Conservation (phyloP, 1,284 basidiomycete species). For the Flammula alnicola region DNA sequence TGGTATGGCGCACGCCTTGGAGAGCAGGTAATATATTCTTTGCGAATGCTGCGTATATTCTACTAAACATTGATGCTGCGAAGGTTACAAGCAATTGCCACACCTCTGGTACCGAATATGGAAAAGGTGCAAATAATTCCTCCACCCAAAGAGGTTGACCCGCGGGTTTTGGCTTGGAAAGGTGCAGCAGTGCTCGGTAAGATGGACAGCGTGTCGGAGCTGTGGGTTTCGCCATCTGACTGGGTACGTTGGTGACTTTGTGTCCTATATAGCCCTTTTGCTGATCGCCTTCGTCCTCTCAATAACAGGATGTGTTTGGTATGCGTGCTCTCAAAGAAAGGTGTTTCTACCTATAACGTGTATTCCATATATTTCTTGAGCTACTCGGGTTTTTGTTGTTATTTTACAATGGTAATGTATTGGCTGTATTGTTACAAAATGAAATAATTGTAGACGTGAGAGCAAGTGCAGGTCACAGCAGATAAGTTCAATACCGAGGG, state of each 20-base stretch:
- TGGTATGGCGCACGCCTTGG: conserved; percentile 78
- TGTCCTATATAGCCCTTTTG: conserved; percentile 10
- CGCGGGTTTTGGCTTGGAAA: conserved; percentile 91
- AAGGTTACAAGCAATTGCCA: conserved; percentile 83
- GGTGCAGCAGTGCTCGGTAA: conserved; percentile 93
- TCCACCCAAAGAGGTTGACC: conserved; percentile 92
- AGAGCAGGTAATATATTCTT: conserved; percentile 63
- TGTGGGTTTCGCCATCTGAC: conserved; percentile 88
- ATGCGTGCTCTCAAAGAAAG: conserved; percentile 82
- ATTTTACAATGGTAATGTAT: conserved; percentile 15
- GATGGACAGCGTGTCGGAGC: conserved; percentile 87
- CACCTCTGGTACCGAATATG: conserved; percentile 80
- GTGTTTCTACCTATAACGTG: conserved; percentile 67
- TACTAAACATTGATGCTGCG: conserved; percentile 12
- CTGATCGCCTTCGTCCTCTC: conserved; percentile 11
- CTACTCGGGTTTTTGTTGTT: conserved; percentile 8
- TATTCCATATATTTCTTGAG: not conserved
- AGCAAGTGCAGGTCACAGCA: conserved; percentile 1
- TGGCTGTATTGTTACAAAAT: conserved; percentile 12
- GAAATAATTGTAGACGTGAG: conserved; percentile 3
- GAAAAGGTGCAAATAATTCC: conserved; percentile 89
- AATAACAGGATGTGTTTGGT: conserved; percentile 69
- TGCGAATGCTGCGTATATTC: conserved; percentile 18
- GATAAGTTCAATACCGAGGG: no score
- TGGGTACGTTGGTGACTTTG: conserved; percentile 62